Conservation (phyloP, 2,329 filamentous ascomycete species). For the Fusarium napiforme region DNA sequence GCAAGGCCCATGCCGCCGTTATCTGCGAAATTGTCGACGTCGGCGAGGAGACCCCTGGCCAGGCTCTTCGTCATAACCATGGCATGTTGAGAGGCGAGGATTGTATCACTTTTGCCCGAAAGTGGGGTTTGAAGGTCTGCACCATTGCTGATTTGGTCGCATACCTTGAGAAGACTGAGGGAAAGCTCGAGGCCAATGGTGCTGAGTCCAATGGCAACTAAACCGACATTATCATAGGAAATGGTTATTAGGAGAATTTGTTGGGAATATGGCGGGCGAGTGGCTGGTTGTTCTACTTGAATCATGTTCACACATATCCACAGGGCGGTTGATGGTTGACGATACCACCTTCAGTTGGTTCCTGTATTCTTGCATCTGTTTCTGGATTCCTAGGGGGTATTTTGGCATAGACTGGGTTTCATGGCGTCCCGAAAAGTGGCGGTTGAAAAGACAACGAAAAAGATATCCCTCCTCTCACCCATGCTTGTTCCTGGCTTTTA, state of each 20-base stretch:
- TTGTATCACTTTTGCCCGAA: conserved; percentile 87
- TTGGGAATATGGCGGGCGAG: not conserved
- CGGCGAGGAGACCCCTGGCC: conserved; percentile 76
- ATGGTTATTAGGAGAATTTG: not conserved
- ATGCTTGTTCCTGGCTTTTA: not conserved
- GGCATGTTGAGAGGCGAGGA: conserved; percentile 93
- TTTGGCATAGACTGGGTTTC: conserved; percentile 37
- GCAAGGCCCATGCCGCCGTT: conserved; percentile 79
- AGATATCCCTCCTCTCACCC: conserved; percentile 14
- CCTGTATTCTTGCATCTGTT: conserved; percentile 36
- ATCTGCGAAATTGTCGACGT: conserved; percentile 95
- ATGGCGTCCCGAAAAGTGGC: conserved; percentile 37
- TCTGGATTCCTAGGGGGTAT: conserved; percentile 35
- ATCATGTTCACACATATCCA: conserved; percentile 10
- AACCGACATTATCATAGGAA: not conserved
- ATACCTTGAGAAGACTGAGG: conserved; percentile 81
- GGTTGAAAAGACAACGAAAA: conserved; percentile 29
- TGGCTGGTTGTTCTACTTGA: conserved; percentile 1
- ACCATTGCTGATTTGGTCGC: conserved; percentile 91
- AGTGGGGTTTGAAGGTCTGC: conserved; percentile 91
- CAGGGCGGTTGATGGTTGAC: conserved; percentile 10
- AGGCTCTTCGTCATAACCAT: conserved; percentile 71
- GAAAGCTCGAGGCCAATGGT: conserved; percentile 61
- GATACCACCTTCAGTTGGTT: conserved; percentile 12
- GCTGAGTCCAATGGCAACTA: conserved; percentile 31